These are phyloP conservation scores for Toxoplasma gondii DNA, from an alignment of 169 alveolate genomes.

Conservation along the genomic window DNA sequence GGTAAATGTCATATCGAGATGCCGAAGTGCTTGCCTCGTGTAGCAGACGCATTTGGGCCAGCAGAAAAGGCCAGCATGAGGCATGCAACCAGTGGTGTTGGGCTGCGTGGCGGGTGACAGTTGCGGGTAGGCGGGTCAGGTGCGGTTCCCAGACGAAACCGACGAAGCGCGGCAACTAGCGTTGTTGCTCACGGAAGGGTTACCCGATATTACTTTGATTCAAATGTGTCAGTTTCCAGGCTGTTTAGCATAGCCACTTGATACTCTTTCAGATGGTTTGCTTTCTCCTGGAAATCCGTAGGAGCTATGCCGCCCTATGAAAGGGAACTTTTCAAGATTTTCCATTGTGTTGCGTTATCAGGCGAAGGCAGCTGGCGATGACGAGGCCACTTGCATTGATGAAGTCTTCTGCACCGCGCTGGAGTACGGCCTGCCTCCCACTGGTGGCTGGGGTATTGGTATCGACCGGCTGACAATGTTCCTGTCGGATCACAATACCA, in stretches of 20 bases:
- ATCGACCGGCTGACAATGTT: conserved; percentile 97
- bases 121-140: not conserved
- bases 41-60: not conserved
- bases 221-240: too few relatives aligned
- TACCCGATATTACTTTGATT: too few relatives aligned
- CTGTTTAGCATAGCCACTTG: too few relatives aligned
- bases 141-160: too few relatives aligned
- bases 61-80: not conserved
- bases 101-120: not conserved
- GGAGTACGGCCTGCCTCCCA: conserved; percentile 99
- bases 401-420: conserved; percentile 91
- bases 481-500: conserved; percentile 92
- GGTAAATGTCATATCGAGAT: conserved; percentile 67
- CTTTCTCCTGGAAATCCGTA: too few relatives aligned
- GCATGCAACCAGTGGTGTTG: not conserved
- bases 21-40: not conserved
- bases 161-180: too few relatives aligned
- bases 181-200: too few relatives aligned
- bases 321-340: too few relatives aligned
- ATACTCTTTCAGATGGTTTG: too few relatives aligned
- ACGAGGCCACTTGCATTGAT: conserved; percentile 77
- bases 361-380: conserved; percentile 79
- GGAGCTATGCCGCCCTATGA: too few relatives aligned
- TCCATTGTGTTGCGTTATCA: not conserved
- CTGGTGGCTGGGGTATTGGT: conserved; percentile 99